Evolutionary conservation across 2,329 filamentous ascomycete genomes (phyloP).

Genomic region (Penicillium thymicola): DNA sequence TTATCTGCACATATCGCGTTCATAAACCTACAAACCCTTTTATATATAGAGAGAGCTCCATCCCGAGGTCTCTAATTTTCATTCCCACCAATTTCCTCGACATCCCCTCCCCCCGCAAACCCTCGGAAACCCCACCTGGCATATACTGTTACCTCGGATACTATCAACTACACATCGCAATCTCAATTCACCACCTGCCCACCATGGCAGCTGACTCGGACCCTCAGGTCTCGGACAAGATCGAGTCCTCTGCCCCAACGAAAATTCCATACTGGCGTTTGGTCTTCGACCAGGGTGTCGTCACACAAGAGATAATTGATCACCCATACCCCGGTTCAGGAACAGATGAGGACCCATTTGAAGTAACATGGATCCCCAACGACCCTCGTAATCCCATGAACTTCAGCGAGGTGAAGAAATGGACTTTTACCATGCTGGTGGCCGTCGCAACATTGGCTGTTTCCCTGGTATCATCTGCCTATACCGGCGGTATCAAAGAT

Average conservation of each 20-base stretch:
- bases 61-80: neutral
- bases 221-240: slow-evolving; percentile 24
- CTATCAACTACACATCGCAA: neutral
- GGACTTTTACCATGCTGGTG: slow-evolving; percentile 61
- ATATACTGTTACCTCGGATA: neutral
- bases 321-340: slow-evolving; percentile 59
- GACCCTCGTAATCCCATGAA: slow-evolving; percentile 67
- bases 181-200: slow-evolving; percentile 7
- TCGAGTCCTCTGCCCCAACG: slow-evolving; percentile 26
- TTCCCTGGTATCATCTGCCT: slow-evolving; percentile 65
- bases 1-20: neutral
- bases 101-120: neutral
- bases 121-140: neutral
- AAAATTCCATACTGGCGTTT: slow-evolving; percentile 48
- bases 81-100: neutral
- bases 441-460: slow-evolving; percentile 66
- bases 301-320: slow-evolving; percentile 57
- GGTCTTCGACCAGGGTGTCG: slow-evolving; percentile 56
- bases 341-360: slow-evolving; percentile 64
- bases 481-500: slow-evolving; percentile 26
- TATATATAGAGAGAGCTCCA: neutral
- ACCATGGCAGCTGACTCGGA: slow-evolving; percentile 28
- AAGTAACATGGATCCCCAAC: slow-evolving; percentile 64
- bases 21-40: neutral
- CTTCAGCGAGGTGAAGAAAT: slow-evolving; percentile 59